A percentile compares a stretch with the other conserved stretches of the same genome.
These are phyloP conservation scores for Monilinia laxa DNA, from an alignment of 2,329 filamentous ascomycete species.

Conservation along the genomic window DNA sequence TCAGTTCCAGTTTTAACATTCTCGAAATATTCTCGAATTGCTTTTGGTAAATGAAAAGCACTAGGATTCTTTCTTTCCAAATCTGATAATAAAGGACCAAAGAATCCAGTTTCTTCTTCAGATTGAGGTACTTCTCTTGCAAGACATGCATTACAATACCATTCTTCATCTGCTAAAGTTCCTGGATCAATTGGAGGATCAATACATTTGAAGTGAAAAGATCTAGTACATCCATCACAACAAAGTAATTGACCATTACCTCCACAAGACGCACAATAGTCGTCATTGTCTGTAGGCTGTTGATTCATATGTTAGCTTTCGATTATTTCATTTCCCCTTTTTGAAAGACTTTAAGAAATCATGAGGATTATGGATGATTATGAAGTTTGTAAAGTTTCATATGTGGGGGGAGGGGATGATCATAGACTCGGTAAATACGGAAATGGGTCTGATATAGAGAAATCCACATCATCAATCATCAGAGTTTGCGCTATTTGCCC, in stretches of 20 bases:
- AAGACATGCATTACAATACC: slow-evolving; percentile 78
- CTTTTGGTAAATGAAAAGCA: slow-evolving; percentile 69
- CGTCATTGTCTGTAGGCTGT: slow-evolving; percentile 71
- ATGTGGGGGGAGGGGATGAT: slow-evolving; percentile 31
- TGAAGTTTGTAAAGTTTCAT: slow-evolving; percentile 30
- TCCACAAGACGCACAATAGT: slow-evolving; percentile 84
- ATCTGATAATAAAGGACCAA: slow-evolving; percentile 59
- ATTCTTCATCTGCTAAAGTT: slow-evolving; percentile 65
- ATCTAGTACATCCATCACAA: slow-evolving; percentile 87
- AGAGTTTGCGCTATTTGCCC: slow-evolving; percentile 35
- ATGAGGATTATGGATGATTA: slow-evolving; percentile 28
- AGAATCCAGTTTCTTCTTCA: slow-evolving; percentile 53
- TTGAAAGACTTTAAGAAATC: slow-evolving; percentile 24
- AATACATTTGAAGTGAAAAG: slow-evolving; percentile 87
- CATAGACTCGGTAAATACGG: slow-evolving; percentile 37
- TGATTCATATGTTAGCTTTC: slow-evolving; percentile 34
- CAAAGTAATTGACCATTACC: slow-evolving; percentile 83
- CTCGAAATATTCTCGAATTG: slow-evolving; percentile 74
- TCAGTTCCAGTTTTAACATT: slow-evolving; percentile 74
- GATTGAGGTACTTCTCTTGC: slow-evolving; percentile 46
- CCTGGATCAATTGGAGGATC: slow-evolving; percentile 67
- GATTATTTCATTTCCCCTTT: not conserved
- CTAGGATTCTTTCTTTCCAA: slow-evolving; percentile 69
- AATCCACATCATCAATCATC: slow-evolving; percentile 21
- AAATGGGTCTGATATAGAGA: slow-evolving; percentile 28